These are phyloP conservation scores for Coemansia sp. DNA, from an alignment of 192 early-diverging fungal species.

Conservation along the genomic window DNA sequence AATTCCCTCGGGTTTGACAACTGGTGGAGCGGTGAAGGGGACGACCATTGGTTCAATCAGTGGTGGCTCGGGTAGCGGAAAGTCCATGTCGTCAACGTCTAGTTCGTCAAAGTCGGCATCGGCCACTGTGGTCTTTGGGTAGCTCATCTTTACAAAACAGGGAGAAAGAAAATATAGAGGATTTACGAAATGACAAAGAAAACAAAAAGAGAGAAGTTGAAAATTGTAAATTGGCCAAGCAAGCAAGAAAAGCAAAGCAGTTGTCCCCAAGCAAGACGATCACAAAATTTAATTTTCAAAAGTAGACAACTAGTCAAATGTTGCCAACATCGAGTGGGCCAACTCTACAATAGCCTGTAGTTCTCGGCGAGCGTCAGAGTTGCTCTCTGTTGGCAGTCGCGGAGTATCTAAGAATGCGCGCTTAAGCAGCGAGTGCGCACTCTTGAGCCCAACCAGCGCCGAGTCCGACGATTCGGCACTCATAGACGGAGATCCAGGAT, in stretches of 20 bases:
- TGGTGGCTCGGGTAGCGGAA: constrained; percentile 48
- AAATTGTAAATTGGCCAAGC: no score
- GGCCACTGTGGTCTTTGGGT: constrained; percentile 6
- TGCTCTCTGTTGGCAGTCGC: constrained; percentile 8
- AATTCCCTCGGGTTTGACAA: constrained; percentile 4
- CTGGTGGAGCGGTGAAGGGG: constrained; percentile 1
- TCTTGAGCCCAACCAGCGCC: constrained; percentile 24
- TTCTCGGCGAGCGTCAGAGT: constrained; percentile 19
- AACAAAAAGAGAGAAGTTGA: not conserved
- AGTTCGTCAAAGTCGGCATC: constrained; percentile 20
- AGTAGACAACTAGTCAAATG: constrained; percentile 9
- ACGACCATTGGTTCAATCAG: not conserved
- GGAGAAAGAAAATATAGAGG: not conserved
- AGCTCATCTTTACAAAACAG: constrained; percentile 8
- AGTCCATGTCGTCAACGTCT: constrained; percentile 59
- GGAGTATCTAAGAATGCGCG: constrained; percentile 6
- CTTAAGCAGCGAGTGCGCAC: constrained; percentile 28
- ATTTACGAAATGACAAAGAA: not conserved
- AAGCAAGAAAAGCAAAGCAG: no score
- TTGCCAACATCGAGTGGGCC: constrained; percentile 26
- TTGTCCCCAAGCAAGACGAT: no score
- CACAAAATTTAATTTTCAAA: no score
- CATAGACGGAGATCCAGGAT: not conserved
- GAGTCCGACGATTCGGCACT: constrained; percentile 1
- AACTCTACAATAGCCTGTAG: constrained; percentile 39